Base-by-base conservation (phyloP, 2,329 filamentous ascomycete genomes). In the Thermoascus crustaceus region DNA sequence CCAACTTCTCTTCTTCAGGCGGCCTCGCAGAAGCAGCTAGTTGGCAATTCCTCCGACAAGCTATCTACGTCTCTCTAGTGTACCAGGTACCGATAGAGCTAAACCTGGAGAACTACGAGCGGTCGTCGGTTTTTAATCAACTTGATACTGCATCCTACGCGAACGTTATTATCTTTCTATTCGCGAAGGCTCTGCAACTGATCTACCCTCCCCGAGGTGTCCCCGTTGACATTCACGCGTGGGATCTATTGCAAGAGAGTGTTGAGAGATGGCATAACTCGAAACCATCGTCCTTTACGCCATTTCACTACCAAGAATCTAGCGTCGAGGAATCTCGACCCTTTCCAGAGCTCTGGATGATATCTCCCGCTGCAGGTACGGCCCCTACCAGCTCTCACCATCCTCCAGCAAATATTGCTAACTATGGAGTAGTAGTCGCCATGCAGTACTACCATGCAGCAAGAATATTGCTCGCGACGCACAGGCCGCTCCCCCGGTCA, bases 41-140 rank as follows among this genome's bases (percentile, higher is more conserved):
- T 32, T 66, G 62, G 62, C 61, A 63, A 25, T 61, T 61, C 6
- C 45, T 66, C 3, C 52, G 62, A 7, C 61, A 66, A 41, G 60
- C 62, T 21, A 62, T 66, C 16, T 65, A 64, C 32, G 54, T 61
- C 6, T 61, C 58, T 0, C 42, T 65, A 3, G 56, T 58, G 4
- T 54, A 59, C 31, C 48, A 55, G 30, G 52, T 59, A 14, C 57
- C 56, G 2, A 49, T 64, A n/a, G 56, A 58, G 29, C 49, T 65
- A 4, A 48, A 60, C 11, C 32, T 66, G 11, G 49, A 54, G 10
- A 64, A 61, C 20, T 66, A 61, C 29, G 57, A 61, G 25, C 48
- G 53, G 6, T 64, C 61, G 1, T 47, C 54, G 0, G 58, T 60
- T 5, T 63, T 64, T 25, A 50, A 52, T 2, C 52, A 54, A n/a